A percentile compares a stretch with the other conserved stretches of the same genome.
phyloP scores from a whole-genome alignment of 2,329 filamentous ascomycete species.

The Talaromyces pinophilus region DNA sequence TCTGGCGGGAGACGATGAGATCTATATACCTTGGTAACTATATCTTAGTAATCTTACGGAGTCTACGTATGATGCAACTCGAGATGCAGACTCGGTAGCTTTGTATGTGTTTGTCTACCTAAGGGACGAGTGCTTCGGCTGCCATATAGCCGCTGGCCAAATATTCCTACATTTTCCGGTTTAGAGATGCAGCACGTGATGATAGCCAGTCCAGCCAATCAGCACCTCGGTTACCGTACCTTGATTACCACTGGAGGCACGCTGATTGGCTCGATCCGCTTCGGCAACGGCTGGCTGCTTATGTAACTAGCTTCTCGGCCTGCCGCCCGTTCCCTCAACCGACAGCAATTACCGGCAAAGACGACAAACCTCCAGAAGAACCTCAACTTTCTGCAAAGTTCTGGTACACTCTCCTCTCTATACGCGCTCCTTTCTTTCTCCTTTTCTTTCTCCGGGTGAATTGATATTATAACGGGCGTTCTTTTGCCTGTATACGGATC shows the following conservation, averaged over 20 bases:
- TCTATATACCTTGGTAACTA: background rate
- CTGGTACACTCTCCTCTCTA: conserved; percentile 27
- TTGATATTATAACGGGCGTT: conserved; percentile 24
- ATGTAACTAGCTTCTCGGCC: conserved; percentile 35
- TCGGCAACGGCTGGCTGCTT: conserved; percentile 39
- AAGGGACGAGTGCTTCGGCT: conserved; percentile 10
- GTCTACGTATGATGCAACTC: background rate
- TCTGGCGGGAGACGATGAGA: background rate
- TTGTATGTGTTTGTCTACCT: background rate
- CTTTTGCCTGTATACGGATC: conserved; percentile 29
- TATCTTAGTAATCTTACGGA: background rate
- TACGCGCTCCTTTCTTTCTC: conserved; percentile 28
- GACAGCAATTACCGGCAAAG: conserved; percentile 25
- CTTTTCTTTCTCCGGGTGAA: conserved; percentile 29
- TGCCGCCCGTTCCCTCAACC: conserved; percentile 26
- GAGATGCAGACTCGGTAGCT: background rate
- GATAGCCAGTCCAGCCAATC: conserved; percentile 31
- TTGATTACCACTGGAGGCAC: conserved; percentile 25
- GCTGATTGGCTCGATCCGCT: conserved; percentile 38
- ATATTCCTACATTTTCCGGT: conserved; percentile 29
- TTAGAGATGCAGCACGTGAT: conserved; percentile 37
- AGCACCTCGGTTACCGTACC: conserved; percentile 35
- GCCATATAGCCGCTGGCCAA: conserved; percentile 24
- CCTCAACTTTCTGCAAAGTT: conserved; percentile 12
- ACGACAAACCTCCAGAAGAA: conserved; percentile 15